Evolutionary conservation across 1,139 yeast species (phyloP), one percentile per base, ranked within the genome.

Genomic region (Suhomyces bribrorum): DNA sequence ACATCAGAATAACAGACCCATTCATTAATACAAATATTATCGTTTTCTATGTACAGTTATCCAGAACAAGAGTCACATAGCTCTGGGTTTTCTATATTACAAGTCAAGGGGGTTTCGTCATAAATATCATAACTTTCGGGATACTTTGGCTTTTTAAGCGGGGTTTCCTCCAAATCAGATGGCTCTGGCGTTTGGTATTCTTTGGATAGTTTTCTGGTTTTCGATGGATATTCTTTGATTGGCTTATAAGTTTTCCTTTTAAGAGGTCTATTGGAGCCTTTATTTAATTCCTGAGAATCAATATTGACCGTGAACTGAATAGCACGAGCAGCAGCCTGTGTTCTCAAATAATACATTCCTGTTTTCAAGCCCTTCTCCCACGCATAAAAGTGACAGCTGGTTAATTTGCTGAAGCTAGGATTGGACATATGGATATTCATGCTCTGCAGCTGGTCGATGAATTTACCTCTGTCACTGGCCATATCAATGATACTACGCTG

Each of bases 311-410:
- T 90, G 59, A 88, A 90, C 66, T 89, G 95, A 52, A 90, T 90
- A 23, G 97, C 96, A 37, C 92, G 83, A 20, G 96, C 76, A 3
- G 97, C 97, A 25, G 97, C 96, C 70, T 86, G 94, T 5, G 97
- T 77, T 62, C 83, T 67, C 50, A 78, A 64, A 53, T 78, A 78
- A 59, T 78, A 78, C 81, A 78, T 77, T 48, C 83, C 83, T 30
- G 83, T 78, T 61, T 78, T 78, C 47, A 78, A 68, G 30, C 83
- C 83, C 54, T 73, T 76, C 63, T 77, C 74, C 83, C 83, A 78
- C 26, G 79, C 79, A 48, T 77, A 77, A 61, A 78, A 78, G 53
- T 77, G 83, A 73, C 77, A 75, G 26, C 79, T 71, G 26, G 83
- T 78, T 54, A 78, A 64, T 50, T 76, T 77, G 50, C 80, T 78